Evolutionary conservation across 805 yeast species (phyloP).

Genomic region (Brettanomyces bruxellensis): DNA sequence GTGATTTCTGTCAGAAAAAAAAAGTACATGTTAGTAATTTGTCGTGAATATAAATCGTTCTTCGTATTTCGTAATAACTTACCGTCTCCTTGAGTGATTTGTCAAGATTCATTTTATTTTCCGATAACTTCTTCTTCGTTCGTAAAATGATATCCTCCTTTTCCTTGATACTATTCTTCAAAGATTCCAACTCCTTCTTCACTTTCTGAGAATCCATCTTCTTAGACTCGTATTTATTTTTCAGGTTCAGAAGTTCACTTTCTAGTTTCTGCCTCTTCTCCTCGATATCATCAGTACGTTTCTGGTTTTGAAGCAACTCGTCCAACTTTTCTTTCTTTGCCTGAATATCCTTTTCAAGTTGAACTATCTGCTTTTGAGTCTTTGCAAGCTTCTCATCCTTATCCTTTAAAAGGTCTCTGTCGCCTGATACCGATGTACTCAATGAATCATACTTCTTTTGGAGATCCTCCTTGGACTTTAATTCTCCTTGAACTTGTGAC

Average conservation of each 20-base stretch:
- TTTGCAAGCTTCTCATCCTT: constrained; percentile 37
- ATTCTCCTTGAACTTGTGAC: constrained; percentile 17
- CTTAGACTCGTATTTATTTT: constrained; percentile 7
- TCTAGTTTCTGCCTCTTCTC: constrained; percentile 10
- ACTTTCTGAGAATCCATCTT: constrained; percentile 6
- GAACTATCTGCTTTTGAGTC: constrained; percentile 19
- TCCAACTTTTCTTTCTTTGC: constrained; percentile 14
- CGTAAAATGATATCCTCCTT: constrained; percentile 28
- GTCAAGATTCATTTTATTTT: constrained; percentile 25
- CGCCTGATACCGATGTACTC: constrained; percentile 24
- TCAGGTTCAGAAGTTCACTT: constrained; percentile 13
- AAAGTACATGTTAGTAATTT: too few species aligned
- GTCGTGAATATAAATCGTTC: too few species aligned
- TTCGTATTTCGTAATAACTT: constrained; percentile 9
- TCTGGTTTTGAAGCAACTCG: constrained; percentile 18
- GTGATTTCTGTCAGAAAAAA: background rate
- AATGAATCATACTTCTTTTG: constrained; percentile 27
- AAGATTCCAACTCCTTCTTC: constrained; percentile 22
- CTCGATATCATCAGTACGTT: constrained; percentile 5
- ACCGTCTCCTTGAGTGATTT: constrained; percentile 24
- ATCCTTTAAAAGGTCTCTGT: constrained; percentile 15
- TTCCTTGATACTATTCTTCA: constrained; percentile 19
- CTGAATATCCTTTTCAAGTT: constrained; percentile 16
- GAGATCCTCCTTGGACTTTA: constrained; percentile 21
- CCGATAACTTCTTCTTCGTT: constrained; percentile 21